A percentile compares a stretch with the other conserved stretches of the same genome.
Conservation (phyloP, 2,329 filamentous ascomycete genomes). For the Metarhizium sp. region DNA sequence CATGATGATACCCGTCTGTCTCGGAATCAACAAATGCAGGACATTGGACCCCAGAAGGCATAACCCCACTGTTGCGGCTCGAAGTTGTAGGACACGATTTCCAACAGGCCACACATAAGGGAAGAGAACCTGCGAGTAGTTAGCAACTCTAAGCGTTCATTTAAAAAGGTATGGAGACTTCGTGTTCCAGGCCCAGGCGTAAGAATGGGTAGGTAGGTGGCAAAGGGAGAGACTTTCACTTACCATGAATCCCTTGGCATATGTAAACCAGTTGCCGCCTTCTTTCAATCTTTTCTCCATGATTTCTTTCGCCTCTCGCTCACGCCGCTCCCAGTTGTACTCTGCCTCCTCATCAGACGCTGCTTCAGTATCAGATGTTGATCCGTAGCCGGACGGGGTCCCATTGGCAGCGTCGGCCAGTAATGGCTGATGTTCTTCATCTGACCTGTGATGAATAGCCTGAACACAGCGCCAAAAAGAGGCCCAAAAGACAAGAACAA, state of each 20-base stretch:
- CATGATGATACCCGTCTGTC: constrained; percentile 71
- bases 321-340: constrained; percentile 42
- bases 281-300: constrained; percentile 62
- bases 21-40: constrained; percentile 69
- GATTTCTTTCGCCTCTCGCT: constrained; percentile 44
- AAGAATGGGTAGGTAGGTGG: not conserved
- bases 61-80: constrained; percentile 54
- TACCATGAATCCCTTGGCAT: constrained; percentile 62
- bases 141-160: constrained; percentile 3
- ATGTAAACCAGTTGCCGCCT: constrained; percentile 68
- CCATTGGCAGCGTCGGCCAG: constrained; percentile 27
- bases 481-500: constrained; percentile 21
- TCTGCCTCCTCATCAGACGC: constrained; percentile 33
- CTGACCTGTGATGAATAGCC: constrained; percentile 20
- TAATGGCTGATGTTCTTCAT: constrained; percentile 51
- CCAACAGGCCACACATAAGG: constrained; percentile 71
- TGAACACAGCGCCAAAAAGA: constrained; percentile 17
- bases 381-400: constrained; percentile 29
- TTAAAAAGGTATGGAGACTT: too few relatives aligned
- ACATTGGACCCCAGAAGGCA: constrained; percentile 63
- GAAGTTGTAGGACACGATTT: constrained; percentile 56
- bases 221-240: constrained; percentile 4
- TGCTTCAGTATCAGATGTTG: constrained; percentile 29
- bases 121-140: constrained; percentile 53
- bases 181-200: too few relatives aligned